phyloP scores from a whole-genome alignment of 2,329 filamentous ascomycete species.

The Fusarium aywerte region DNA sequence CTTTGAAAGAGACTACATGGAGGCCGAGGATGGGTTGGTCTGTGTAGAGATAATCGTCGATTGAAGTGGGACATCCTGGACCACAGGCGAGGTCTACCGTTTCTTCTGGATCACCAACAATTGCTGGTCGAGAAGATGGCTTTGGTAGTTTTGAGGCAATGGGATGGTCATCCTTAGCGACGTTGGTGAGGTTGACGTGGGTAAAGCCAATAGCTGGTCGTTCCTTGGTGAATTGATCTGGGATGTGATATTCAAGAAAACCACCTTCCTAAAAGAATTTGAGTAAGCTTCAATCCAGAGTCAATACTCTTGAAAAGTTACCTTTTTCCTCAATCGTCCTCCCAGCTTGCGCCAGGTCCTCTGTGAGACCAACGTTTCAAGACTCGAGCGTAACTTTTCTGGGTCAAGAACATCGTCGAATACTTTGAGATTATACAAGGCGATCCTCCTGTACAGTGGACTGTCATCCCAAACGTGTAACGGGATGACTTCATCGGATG shows the following conservation, averaged over 20 bases:
- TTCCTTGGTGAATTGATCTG: constrained; percentile 3
- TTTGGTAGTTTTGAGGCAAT: constrained; percentile 9
- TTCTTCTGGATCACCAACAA: constrained; percentile 21
- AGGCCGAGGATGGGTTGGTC: constrained; percentile 15
- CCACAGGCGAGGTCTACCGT: constrained; percentile 23
- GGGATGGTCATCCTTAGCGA: constrained; percentile 13
- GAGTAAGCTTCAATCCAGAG: accelerated
- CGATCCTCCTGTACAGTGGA: constrained; percentile 21
- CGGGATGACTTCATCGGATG: constrained; percentile 18
- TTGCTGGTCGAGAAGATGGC: background rate
- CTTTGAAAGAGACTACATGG: constrained; percentile 21
- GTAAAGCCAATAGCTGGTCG: constrained; percentile 20
- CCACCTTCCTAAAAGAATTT: constrained; percentile 1
- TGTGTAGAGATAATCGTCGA: constrained; percentile 16
- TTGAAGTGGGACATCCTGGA: constrained; percentile 1
- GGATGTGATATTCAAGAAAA: constrained; percentile 29
- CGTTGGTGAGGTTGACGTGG: background rate
- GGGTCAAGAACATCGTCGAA: constrained; percentile 30
- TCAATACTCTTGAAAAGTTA: accelerated
- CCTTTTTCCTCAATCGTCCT: constrained; percentile 30
- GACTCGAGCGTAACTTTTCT: constrained; percentile 2
- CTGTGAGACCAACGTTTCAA: constrained; percentile 11
- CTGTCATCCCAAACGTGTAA: constrained; percentile 31
- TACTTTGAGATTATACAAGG: constrained; percentile 27
- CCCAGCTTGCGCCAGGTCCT: constrained; percentile 24